phyloP scores from a whole-genome alignment of 2,329 filamentous ascomycete species.

The Pseudopithomyces maydicus region DNA sequence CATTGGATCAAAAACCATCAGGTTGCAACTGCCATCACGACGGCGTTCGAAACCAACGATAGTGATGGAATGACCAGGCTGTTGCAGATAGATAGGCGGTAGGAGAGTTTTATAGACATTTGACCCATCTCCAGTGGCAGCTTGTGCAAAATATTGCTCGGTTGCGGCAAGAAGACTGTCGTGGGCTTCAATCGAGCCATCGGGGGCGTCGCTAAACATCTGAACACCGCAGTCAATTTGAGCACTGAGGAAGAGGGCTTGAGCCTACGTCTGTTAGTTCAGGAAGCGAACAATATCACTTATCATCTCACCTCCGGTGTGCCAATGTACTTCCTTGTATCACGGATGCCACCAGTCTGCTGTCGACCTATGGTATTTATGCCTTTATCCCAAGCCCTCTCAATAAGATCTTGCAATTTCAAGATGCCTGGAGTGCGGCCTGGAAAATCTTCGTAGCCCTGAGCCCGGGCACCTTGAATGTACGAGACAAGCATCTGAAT shows the following conservation, averaged over 20 bases:
- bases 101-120: conserved; percentile 74
- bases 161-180: conserved; percentile 68
- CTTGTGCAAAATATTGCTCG: conserved; percentile 73
- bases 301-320: conserved; percentile 73
- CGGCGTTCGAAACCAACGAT: conserved; percentile 82
- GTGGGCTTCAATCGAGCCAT: conserved; percentile 53
- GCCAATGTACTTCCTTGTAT: conserved; percentile 94
- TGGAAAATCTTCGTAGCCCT: conserved; percentile 65
- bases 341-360: conserved; percentile 84
- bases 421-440: conserved; percentile 74
- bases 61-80: conserved; percentile 87
- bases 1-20: conserved; percentile 89
- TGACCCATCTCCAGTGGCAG: conserved; percentile 52
- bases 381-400: conserved; percentile 83
- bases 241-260: conserved; percentile 75
- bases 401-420: conserved; percentile 83
- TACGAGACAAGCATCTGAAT: conserved; percentile 91
- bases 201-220: conserved; percentile 57
- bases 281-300: neutral
- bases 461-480: conserved; percentile 64
- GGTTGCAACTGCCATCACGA: conserved; percentile 65
- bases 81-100: conserved; percentile 89
- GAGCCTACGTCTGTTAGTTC: conserved; percentile 61
- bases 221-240: conserved; percentile 62
- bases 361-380: conserved; percentile 75